Evolutionary conservation across 1,284 basidiomycete genomes (phyloP).

Genomic region (Irpex sp.): DNA sequence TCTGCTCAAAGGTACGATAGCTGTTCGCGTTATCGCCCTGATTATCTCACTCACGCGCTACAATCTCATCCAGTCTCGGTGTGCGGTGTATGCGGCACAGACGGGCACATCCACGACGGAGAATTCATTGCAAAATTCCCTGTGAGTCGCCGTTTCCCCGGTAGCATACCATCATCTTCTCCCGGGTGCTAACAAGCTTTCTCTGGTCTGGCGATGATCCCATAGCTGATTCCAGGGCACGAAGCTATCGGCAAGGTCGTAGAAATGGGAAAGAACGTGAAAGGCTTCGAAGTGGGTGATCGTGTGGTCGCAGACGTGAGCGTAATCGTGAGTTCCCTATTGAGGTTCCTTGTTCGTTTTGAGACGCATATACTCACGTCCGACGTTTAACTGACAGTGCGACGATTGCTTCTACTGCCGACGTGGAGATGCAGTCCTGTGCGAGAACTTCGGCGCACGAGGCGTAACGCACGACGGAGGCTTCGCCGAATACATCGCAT

Average conservation of each 20-base stretch:
- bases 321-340: conserved; percentile 31
- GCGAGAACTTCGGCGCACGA: conserved; percentile 52
- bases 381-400: conserved; percentile 32
- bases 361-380: neutral
- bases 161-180: neutral
- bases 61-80: conserved; percentile 17
- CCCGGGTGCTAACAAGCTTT: neutral
- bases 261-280: conserved; percentile 51
- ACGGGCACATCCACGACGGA: conserved; percentile 57
- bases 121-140: conserved; percentile 60
- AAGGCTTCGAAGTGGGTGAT: conserved; percentile 51
- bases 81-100: conserved; percentile 46
- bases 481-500: conserved; percentile 57
- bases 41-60: conserved; percentile 7
- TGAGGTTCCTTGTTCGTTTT: neutral
- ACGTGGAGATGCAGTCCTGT: conserved; percentile 49
- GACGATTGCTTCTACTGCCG: conserved; percentile 59
- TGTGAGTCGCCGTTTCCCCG: conserved; percentile 21
- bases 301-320: conserved; percentile 56
- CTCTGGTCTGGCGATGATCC: neutral
- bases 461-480: conserved; percentile 55
- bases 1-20: conserved; percentile 44
- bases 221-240: conserved; percentile 53
- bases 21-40: too few relatives aligned
- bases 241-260: conserved; percentile 54